Percentiles rank a stretch among this genome's conserved stretches.
Evolutionary conservation across 1,284 basidiomycete species (phyloP).

Genomic region (Marasmius oreades): DNA sequence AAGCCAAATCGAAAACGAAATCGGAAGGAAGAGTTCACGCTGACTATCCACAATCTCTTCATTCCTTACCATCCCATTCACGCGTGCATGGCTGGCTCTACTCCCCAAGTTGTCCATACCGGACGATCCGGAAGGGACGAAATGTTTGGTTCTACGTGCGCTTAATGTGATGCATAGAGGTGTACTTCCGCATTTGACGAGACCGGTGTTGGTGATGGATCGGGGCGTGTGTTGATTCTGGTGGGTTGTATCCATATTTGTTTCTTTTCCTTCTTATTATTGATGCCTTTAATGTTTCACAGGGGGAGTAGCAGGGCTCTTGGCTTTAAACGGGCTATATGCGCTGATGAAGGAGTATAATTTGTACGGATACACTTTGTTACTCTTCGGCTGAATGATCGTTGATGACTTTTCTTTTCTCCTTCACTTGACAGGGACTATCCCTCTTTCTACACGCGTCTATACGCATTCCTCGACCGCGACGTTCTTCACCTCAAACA

Average conservation of each 20-base stretch:
- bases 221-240: conserved; percentile 87
- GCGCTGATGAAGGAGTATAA: conserved; percentile 92
- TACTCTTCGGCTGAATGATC: background rate
- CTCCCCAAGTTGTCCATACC: conserved; percentile 53
- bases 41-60: conserved; percentile 73
- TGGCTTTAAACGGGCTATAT: conserved; percentile 91
- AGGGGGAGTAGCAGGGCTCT: conserved; percentile 86
- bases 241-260: conserved; percentile 38
- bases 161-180: conserved; percentile 82
- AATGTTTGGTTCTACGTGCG: conserved; percentile 52
- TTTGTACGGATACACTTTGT: conserved; percentile 58
- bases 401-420: too few species aligned
- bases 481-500: conserved; percentile 91
- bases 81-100: conserved; percentile 72
- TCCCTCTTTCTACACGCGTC: conserved; percentile 91
- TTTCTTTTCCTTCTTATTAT: too few species aligned
- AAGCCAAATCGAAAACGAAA: conserved; percentile 25
- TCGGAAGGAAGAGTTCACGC: conserved; percentile 48
- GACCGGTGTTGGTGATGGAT: conserved; percentile 86
- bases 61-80: conserved; percentile 78
- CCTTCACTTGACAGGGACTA: conserved; percentile 70
- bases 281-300: background rate
- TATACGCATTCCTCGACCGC: conserved; percentile 87
- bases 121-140: conserved; percentile 35
- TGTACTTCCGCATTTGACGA: conserved; percentile 81